Conservation (phyloP, 768 basidiomycete genomes). For the Harrya chromipes region DNA sequence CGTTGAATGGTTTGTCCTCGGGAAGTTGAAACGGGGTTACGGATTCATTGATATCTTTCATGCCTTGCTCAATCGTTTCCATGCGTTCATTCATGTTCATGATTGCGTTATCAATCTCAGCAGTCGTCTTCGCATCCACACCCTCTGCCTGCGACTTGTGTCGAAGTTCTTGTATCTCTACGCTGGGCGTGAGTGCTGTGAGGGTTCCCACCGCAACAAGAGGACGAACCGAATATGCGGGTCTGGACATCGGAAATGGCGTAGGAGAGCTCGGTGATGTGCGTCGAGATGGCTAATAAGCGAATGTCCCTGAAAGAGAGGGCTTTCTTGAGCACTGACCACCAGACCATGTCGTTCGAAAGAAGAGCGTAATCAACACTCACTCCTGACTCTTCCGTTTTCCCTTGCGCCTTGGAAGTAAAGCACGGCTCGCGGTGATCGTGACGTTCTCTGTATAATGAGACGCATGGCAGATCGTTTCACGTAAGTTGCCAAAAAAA, state of each 20-base stretch:
- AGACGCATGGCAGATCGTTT: constrained; percentile 28
- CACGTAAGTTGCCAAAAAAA: constrained; percentile 34
- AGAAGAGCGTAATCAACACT: constrained; percentile 32
- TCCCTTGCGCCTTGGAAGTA: constrained; percentile 41
- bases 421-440: constrained; percentile 53
- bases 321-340: constrained; percentile 25
- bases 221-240: constrained; percentile 73
- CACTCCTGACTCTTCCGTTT: constrained; percentile 68
- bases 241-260: constrained; percentile 88
- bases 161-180: constrained; percentile 91
- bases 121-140: constrained; percentile 53
- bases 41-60: constrained; percentile 65
- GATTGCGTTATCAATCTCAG: constrained; percentile 77
- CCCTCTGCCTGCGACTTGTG: constrained; percentile 74
- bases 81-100: constrained; percentile 77
- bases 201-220: constrained; percentile 1
- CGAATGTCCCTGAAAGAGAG: constrained; percentile 60
- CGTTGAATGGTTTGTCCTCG: constrained; percentile 47
- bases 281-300: constrained; percentile 74
- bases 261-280: constrained; percentile 85
- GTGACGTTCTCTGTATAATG: constrained; percentile 63
- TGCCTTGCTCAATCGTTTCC: constrained; percentile 66
- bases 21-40: constrained; percentile 56
- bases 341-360: constrained; percentile 24
- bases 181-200: constrained; percentile 10